Conservation (phyloP, 1,284 basidiomycete genomes). For the Ustilago xerochloae region DNA sequence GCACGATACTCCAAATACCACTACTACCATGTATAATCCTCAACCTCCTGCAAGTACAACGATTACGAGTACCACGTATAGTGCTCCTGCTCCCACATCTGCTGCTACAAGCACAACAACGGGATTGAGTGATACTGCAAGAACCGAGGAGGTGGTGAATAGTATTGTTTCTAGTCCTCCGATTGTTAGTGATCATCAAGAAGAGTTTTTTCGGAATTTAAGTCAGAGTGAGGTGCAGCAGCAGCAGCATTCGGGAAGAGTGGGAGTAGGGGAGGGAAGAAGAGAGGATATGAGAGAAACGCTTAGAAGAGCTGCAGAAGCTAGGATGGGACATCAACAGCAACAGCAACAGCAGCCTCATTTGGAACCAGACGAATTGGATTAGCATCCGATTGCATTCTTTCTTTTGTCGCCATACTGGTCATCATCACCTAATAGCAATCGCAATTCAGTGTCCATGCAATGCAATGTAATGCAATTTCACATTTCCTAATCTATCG, state of each 20-base stretch:
- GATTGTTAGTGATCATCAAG: constrained; percentile 36
- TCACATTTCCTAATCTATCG: too few species aligned
- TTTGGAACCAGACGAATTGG: constrained; percentile 47
- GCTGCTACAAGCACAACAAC: neutral
- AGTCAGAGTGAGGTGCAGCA: neutral
- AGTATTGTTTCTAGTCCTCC: constrained; percentile 37
- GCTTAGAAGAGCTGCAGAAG: constrained; percentile 27
- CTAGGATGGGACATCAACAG: neutral
- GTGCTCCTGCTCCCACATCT: neutral
- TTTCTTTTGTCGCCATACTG: too few species aligned
- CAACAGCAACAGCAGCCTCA: neutral
- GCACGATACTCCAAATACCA: constrained; percentile 1
- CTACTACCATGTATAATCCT: constrained; percentile 23
- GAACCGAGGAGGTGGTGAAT: constrained; percentile 17
- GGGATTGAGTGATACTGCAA: neutral
- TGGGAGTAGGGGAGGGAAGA: neutral
- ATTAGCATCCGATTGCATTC: constrained; percentile 7
- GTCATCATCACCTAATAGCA: too few species aligned
- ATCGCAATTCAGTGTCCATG: too few species aligned
- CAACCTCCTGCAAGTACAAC: constrained; percentile 26
- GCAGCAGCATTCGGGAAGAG: neutral
- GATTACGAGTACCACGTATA: constrained; percentile 26
- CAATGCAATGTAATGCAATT: too few species aligned
- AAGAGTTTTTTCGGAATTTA: constrained; percentile 23
- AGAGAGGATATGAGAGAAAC: constrained; percentile 34